phyloP scores from a whole-genome alignment of 1,284 basidiomycete genomes.

The Anthracocystis panici-leucophaei region DNA sequence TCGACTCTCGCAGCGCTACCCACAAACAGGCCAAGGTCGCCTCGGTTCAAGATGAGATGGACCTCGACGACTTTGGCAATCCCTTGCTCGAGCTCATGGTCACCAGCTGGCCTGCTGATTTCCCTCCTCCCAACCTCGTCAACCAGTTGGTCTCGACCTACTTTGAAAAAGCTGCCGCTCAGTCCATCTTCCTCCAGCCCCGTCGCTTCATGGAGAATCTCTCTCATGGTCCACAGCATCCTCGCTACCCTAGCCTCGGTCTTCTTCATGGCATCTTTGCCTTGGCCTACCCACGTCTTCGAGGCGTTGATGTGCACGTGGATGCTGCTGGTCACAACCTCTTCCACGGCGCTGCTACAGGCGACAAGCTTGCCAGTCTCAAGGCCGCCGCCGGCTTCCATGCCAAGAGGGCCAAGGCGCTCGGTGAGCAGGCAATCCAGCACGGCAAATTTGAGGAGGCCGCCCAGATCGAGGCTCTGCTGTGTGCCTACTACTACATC shows the following conservation, averaged over 20 bases:
- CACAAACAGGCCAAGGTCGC: conserved; percentile 51
- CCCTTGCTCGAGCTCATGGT: conserved; percentile 56
- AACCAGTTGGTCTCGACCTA: conserved; percentile 51
- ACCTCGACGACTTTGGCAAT: conserved; percentile 33
- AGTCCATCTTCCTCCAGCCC: conserved; percentile 52
- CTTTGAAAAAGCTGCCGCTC: conserved; percentile 40
- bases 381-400: conserved; percentile 52
- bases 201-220: conserved; percentile 52
- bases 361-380: conserved; percentile 37
- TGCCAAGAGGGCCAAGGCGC: conserved; percentile 46
- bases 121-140: conserved; percentile 56
- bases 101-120: conserved; percentile 59
- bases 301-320: conserved; percentile 18
- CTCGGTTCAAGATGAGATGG: conserved; percentile 43
- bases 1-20: conserved; percentile 19
- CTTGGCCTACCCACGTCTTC: conserved; percentile 40
- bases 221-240: conserved; percentile 47
- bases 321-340: conserved; percentile 19
- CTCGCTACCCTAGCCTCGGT: conserved; percentile 51
- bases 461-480: conserved; percentile 42
- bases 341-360: conserved; percentile 31
- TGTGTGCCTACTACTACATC: conserved; percentile 54
- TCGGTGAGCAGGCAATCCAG: conserved; percentile 27
- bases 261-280: conserved; percentile 60
- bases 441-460: conserved; percentile 51